Evolutionary conservation across 768 basidiomycete species (phyloP).

Genomic region (Lactarius tabidus): DNA sequence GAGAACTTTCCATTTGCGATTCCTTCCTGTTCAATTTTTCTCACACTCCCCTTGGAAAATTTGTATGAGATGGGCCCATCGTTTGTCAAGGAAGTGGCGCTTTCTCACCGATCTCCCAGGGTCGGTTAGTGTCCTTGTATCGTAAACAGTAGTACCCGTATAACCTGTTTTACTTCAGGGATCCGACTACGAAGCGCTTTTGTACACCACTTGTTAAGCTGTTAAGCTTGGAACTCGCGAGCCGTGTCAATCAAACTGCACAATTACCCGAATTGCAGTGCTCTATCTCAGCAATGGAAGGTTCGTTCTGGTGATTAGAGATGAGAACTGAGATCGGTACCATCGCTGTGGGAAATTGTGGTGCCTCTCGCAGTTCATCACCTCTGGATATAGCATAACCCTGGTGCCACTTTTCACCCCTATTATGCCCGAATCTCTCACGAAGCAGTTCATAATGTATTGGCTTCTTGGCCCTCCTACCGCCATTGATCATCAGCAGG

Average conservation of each 20-base stretch:
- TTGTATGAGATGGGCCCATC: neutral
- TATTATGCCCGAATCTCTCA: neutral
- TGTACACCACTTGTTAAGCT: too few relatives aligned
- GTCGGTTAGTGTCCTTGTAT: neutral
- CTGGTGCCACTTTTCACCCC: neutral
- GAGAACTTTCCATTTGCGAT: neutral
- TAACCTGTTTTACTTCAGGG: neutral
- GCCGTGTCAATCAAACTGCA: neutral
- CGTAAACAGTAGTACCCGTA: neutral
- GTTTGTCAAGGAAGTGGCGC: neutral
- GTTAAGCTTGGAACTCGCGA: neutral
- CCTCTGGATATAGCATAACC: neutral
- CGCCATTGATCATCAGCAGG: neutral
- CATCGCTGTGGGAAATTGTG: neutral
- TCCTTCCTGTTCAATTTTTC: neutral
- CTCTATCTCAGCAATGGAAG: neutral
- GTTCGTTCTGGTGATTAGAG: neutral
- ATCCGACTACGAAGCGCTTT: neutral
- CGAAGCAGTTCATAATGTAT: neutral
- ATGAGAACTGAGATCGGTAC: neutral
- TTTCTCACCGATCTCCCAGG: neutral
- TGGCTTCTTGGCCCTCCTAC: neutral
- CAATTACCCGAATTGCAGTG: too few relatives aligned
- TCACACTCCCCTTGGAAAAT: neutral
- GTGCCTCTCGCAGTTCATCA: neutral